A percentile compares a stretch with the other conserved stretches of the same genome.
Evolutionary conservation across 257 asterid genomes (phyloP).

Genomic region (Primulina tabacum): DNA sequence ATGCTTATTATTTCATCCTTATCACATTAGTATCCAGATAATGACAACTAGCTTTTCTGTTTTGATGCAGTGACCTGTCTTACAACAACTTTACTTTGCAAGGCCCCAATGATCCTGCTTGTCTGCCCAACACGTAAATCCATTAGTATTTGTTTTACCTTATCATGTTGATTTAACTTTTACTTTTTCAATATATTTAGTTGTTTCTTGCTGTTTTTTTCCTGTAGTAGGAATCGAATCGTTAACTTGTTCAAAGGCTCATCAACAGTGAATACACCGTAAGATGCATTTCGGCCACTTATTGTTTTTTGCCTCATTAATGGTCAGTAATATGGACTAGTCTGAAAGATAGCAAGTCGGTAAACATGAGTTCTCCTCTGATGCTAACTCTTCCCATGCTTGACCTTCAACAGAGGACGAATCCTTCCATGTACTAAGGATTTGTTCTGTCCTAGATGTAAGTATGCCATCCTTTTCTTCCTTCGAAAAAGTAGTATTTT

Average conservation of each 20-base stretch:
- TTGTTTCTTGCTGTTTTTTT: conserved; percentile 15
- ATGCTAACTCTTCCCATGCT: conserved; percentile 28
- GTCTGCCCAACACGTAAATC: conserved; percentile 56
- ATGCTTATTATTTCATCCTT: conserved; percentile 9
- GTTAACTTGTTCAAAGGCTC: conserved; percentile 77
- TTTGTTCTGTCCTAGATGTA: conserved; percentile 48
- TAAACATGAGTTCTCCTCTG: conserved; percentile 6
- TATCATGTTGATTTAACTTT: conserved; percentile 14
- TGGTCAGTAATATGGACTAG: background rate
- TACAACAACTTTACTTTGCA: conserved; percentile 83
- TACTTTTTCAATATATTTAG: conserved; percentile 8
- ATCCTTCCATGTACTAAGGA: conserved; percentile 45
- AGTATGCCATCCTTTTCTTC: conserved; percentile 21
- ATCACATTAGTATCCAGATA: conserved; percentile 11
- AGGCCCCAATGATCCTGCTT: conserved; percentile 62
- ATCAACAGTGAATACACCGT: conserved; percentile 49
- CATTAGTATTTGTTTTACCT: conserved; percentile 4
- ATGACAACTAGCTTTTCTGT: conserved; percentile 25
- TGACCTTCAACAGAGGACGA: conserved; percentile 38
- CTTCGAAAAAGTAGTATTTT: conserved; percentile 6
- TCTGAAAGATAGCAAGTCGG: conserved; percentile 14
- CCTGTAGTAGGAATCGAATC: conserved; percentile 46
- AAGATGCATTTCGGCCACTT: conserved; percentile 30
- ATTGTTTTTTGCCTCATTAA: background rate
- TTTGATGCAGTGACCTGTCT: conserved; percentile 68